A percentile compares a stretch with the other conserved stretches of the same genome.
phyloP scores from a whole-genome alignment of 257 asterid genomes.

The Buddleja alternifolia region DNA sequence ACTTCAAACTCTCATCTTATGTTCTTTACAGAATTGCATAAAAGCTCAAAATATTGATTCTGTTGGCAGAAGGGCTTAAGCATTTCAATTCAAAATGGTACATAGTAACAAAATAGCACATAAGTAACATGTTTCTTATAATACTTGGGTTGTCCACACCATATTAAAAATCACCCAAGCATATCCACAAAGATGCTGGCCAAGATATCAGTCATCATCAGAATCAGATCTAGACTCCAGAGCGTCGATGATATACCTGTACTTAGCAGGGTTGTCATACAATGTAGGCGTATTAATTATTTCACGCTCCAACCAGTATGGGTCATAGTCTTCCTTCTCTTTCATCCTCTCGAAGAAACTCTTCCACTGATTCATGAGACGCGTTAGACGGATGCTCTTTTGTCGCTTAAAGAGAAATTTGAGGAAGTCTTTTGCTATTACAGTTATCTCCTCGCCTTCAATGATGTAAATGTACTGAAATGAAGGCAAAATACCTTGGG shows the following conservation, averaged over 20 bases:
- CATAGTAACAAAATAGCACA: too few relatives aligned
- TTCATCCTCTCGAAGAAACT: slow-evolving; percentile 38
- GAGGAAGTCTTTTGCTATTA: slow-evolving; percentile 51
- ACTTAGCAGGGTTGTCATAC: slow-evolving; percentile 68
- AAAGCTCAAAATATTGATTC: too few relatives aligned
- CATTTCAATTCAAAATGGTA: too few relatives aligned
- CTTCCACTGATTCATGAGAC: slow-evolving; percentile 43
- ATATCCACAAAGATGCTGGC: slow-evolving; percentile 14
- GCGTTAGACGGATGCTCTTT: slow-evolving; percentile 66
- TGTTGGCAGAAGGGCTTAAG: too few relatives aligned
- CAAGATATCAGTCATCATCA: slow-evolving; percentile 6
- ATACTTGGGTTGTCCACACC: neutral
- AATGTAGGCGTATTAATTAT: slow-evolving; percentile 55
- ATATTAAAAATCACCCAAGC: neutral
- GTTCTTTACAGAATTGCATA: too few relatives aligned
- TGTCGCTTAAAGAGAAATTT: slow-evolving; percentile 52
- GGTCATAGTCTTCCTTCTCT: slow-evolving; percentile 42
- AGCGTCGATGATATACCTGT: slow-evolving; percentile 30
- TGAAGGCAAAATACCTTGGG: slow-evolving; percentile 14
- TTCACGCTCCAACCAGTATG: slow-evolving; percentile 59
- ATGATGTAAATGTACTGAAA: slow-evolving; percentile 74
- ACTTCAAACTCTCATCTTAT: too few relatives aligned
- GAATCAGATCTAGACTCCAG: slow-evolving; percentile 13
- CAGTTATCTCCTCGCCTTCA: slow-evolving; percentile 60
- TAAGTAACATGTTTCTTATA: neutral